These are phyloP conservation scores for Penicillium italicum DNA, from an alignment of 2,329 filamentous ascomycete species.

Conservation along the genomic window DNA sequence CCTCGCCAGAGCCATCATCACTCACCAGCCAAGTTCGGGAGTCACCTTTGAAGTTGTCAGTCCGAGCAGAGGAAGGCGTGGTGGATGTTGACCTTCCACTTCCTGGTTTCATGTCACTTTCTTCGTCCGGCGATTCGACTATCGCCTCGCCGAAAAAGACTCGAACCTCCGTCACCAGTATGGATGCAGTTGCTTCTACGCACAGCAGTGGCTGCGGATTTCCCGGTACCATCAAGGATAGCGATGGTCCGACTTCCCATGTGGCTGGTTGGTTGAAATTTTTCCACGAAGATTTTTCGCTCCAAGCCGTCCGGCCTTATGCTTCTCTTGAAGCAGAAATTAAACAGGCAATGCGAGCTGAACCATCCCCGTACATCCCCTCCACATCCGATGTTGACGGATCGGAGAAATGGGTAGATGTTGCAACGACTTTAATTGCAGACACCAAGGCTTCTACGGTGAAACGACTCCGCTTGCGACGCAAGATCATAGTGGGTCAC, in stretches of 20 bases:
- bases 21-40: conserved; percentile 37
- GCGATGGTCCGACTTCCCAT: conserved; percentile 50
- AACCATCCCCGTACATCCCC: conserved; percentile 45
- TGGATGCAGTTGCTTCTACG: conserved; percentile 48
- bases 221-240: conserved; percentile 31
- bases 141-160: conserved; percentile 43
- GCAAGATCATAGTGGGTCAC: conserved; percentile 39
- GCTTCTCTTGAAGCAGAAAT: conserved; percentile 52
- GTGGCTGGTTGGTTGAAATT: conserved; percentile 56
- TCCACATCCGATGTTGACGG: conserved; percentile 33
- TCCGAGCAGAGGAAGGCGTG: conserved; percentile 58
- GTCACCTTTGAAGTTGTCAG: conserved; percentile 51
- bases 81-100: conserved; percentile 58
- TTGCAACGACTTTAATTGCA: conserved; percentile 56
- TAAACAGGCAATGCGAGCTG: conserved; percentile 54
- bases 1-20: conserved; percentile 29
- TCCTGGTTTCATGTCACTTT: conserved; percentile 49
- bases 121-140: conserved; percentile 45
- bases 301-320: conserved; percentile 58
- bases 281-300: conserved; percentile 58
- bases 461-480: conserved; percentile 53
- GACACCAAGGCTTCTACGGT: conserved; percentile 54
- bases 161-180: conserved; percentile 50
- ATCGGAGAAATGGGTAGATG: conserved; percentile 52
- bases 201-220: conserved; percentile 41